Conservation (phyloP, 176 grass and related monocot genomes). For the Chrysopogon serrulatus region DNA sequence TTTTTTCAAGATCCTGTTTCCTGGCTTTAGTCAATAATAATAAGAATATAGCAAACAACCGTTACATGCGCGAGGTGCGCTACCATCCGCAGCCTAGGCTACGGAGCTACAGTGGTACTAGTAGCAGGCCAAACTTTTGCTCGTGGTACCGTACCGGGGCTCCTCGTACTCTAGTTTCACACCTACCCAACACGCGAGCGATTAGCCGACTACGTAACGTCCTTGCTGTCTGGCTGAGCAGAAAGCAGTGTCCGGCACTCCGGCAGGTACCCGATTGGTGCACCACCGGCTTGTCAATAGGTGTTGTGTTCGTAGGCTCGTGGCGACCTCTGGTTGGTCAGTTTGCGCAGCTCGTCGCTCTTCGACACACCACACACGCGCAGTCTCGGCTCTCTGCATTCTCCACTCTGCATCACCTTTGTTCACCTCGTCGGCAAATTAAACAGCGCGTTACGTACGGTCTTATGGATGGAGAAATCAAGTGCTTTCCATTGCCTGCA, state of each 20-base stretch:
- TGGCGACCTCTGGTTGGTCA: background rate
- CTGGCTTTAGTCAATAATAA: too few relatives aligned
- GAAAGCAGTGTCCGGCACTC: conserved; percentile 18
- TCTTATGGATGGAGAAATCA: background rate
- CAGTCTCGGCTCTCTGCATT: background rate
- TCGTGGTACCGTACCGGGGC: background rate
- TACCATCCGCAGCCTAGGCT: too few relatives aligned
- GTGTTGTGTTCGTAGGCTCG: background rate
- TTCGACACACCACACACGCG: background rate
- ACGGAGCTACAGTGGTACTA: too few relatives aligned
- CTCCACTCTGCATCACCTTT: background rate
- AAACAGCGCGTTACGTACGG: background rate
- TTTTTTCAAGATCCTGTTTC: too few relatives aligned
- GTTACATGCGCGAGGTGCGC: too few relatives aligned
- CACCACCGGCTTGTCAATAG: too few relatives aligned
- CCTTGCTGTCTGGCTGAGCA: background rate
- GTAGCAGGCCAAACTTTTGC: background rate
- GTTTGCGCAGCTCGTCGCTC: background rate
- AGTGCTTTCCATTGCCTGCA: too few relatives aligned
- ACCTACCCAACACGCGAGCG: background rate
- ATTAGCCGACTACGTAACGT: background rate
- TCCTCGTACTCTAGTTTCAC: conserved; percentile 8
- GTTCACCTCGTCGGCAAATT: too few relatives aligned
- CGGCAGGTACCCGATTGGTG: background rate
- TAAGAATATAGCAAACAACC: too few relatives aligned